Base-by-base conservation (phyloP, 306 rosid species). In the Cicer yamashitae region DNA sequence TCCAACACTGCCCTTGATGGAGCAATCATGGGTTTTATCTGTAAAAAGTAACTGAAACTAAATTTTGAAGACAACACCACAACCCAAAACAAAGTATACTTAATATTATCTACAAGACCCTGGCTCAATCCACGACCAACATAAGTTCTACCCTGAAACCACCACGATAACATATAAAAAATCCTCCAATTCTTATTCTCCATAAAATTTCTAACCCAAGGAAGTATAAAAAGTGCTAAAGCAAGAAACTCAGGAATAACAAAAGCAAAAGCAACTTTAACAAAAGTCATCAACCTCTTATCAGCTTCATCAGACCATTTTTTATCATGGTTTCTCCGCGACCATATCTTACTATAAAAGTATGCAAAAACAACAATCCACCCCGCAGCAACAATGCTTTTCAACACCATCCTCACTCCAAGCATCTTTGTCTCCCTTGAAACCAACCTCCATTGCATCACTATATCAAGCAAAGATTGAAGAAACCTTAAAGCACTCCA, bases 41-140 rank as follows among this genome's bases (percentile, higher is more conserved):
- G 97, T 54, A 89, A 80, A 71, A 93, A 93, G 78, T 84, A 93
- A 81, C 98, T 91, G 88, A 93, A 93, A 71, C 74, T 56, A 76
- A 91, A 91, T 43, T 93, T 93, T 6, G 98, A 82, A 12, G 89
- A 86, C 62, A 93, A 86, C 73, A 93, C 93, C 78, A 85, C 54
- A 79, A 80, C 73, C 98, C 98, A 93, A 82, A 93, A 93, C 81
- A 89, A 51, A 67, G 78, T 51, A 76, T 89, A 93, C 84, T 77
- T 89, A 11, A 91, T 40, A 78, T 88, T 93, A 77, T 93, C 97
- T 47, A 87, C 11, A 20, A 91, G 89, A 63, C 93, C 96, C 78
- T 93, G 97, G 75, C 93, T 88, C 91, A 93, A 54, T 67, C 97
- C 98, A 76, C 97, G 98, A 72, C 98, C 98, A 77, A 91, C 98